Base-by-base conservation (phyloP, 2,329 filamentous ascomycete species). In the Calycina marina region DNA sequence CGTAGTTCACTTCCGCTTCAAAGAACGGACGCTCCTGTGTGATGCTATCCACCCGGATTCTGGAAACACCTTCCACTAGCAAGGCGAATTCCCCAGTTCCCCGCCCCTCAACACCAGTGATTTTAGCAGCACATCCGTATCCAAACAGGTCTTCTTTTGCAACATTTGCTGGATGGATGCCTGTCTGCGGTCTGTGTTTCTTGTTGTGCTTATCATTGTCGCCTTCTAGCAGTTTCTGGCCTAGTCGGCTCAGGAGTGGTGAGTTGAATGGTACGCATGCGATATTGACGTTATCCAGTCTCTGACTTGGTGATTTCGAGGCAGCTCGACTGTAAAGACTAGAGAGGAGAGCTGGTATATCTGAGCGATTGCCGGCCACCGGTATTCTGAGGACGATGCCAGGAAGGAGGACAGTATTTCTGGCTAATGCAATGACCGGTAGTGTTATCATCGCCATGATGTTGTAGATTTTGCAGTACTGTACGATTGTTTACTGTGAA, bases 181-280 rank as follows among this genome's bases (percentile, higher is more conserved):
- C 62, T n/a, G n/a, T n/a, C n/a, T n/a, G n/a, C 27, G 38, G 35
- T 14, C 42, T 39, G 20, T 47, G 44, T 32, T 42, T 43, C 3
- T 44, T 34, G 18, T 37, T 43, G 10, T 36, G 32, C n/a, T 22
- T 63, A 25, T 63, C 59, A 14, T 69, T 67, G 24, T 67, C 69
- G 49, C 75, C 67, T 33, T 78, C 71, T 34, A 92, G 69, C 42
- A 93, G 64, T 36, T 74, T 69, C 55, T 86, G 77, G 27, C 85
- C 85, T 49, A 83, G 74, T 16, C 68, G 65, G 36, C 74, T 76
- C 15, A 93, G 65, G 14, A 77, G 67, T 4, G 77, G 76, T 30
- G 83, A 90, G 41, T 67, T 77, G 38, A 94, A 64, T 13, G 90
- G 90, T 34, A 96, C 75, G 55, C 88, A 96, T 32, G 80, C 84